A percentile compares a stretch with the other conserved stretches of the same genome.
These are phyloP conservation scores for Tricholoma bakamatsutake DNA, from an alignment of 768 basidiomycete genomes.

Conservation along the genomic window DNA sequence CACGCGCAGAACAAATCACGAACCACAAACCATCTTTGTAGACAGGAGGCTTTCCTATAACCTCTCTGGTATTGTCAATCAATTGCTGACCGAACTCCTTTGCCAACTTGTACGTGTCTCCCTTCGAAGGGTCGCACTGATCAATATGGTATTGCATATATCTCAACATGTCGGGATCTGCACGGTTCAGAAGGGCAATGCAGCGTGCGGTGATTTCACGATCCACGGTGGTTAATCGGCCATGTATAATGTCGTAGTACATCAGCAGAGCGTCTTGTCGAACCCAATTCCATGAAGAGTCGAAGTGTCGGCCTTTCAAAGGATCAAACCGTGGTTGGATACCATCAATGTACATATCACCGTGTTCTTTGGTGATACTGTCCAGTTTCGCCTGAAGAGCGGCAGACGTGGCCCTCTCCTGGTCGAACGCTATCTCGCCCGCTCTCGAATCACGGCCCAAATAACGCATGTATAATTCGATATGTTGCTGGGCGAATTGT, in stretches of 20 bases:
- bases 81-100: conserved; percentile 97
- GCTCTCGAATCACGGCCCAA: conserved; percentile 89
- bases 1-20: not conserved
- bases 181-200: conserved; percentile 95
- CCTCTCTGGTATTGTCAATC: conserved; percentile 88
- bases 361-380: conserved; percentile 85
- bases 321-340: conserved; percentile 94
- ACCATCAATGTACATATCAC: conserved; percentile 88
- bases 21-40: conserved; percentile 87
- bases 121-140: conserved; percentile 69
- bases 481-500: conserved; percentile 85
- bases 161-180: conserved; percentile 82
- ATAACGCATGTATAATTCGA: conserved; percentile 97
- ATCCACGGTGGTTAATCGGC: conserved; percentile 88
- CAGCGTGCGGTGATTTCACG: conserved; percentile 96
- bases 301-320: conserved; percentile 95
- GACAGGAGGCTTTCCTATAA: conserved; percentile 75
- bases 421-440: conserved; percentile 85
- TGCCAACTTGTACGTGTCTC: conserved; percentile 90
- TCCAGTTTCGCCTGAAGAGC: conserved; percentile 84
- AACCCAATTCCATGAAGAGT: conserved; percentile 99
- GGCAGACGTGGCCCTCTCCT: conserved; percentile 68
- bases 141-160: conserved; percentile 98
- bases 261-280: conserved; percentile 94
- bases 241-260: conserved; percentile 99